phyloP scores from a whole-genome alignment of 2,329 filamentous ascomycete species.

The Paracamarosporium sp. region DNA sequence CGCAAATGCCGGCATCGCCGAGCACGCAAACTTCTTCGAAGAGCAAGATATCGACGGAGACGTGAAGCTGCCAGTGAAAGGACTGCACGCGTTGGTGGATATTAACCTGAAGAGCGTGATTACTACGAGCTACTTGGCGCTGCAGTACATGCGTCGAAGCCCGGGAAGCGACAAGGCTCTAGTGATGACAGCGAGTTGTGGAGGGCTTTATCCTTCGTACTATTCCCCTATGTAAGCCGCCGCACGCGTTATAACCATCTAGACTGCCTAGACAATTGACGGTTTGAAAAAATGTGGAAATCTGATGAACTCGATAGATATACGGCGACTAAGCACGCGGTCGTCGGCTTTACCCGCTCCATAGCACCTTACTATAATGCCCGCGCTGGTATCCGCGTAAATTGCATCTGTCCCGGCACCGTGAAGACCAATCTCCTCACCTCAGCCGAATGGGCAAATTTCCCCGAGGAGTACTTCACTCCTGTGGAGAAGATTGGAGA shows the following conservation, averaged over 20 bases:
- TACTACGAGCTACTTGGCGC: constrained; percentile 48
- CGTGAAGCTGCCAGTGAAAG: constrained; percentile 21
- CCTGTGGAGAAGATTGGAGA: constrained; percentile 35
- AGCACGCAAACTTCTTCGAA: constrained; percentile 48
- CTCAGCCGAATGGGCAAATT: constrained; percentile 33
- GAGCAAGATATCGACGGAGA: constrained; percentile 13
- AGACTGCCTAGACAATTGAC: too few species aligned
- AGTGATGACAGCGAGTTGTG: constrained; percentile 44
- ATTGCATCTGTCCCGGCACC: constrained; percentile 46
- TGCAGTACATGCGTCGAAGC: constrained; percentile 48
- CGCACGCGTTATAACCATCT: too few species aligned
- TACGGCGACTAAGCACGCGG: constrained; percentile 48
- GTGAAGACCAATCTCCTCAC: constrained; percentile 45
- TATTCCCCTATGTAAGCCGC: constrained; percentile 34
- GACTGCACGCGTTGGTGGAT: constrained; percentile 43
- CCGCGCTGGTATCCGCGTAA: constrained; percentile 43
- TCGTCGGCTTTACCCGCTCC: constrained; percentile 46
- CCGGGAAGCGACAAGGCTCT: constrained; percentile 29
- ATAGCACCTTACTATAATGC: constrained; percentile 39
- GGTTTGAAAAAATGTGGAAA: too few species aligned
- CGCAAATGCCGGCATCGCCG: constrained; percentile 55
- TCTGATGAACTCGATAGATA: constrained; percentile 25
- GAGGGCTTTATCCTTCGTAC: constrained; percentile 42
- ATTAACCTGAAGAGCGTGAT: constrained; percentile 53
- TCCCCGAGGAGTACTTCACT: constrained; percentile 38